Conservation (phyloP, 768 basidiomycete genomes). For the Phanerochaete carnosa region DNA sequence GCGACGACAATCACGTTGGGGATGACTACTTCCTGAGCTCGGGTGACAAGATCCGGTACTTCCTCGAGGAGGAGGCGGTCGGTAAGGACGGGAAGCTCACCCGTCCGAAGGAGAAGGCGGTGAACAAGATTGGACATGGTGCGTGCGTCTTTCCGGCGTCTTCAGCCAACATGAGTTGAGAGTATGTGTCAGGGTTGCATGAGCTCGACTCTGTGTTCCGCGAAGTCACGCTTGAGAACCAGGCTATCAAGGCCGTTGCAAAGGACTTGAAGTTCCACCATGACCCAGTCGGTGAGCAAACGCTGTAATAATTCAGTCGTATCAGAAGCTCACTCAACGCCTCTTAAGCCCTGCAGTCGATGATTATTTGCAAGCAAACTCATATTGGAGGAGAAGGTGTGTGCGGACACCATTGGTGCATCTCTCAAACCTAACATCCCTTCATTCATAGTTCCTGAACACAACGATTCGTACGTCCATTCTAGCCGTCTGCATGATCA, state of each 20-base stretch:
- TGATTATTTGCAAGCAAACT: constrained; percentile 95
- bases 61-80: constrained; percentile 89
- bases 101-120: constrained; percentile 67
- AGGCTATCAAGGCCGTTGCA: constrained; percentile 63
- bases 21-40: constrained; percentile 92
- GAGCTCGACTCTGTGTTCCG: constrained; percentile 81
- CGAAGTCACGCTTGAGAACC: constrained; percentile 77
- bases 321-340: not conserved
- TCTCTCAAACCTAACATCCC: not conserved
- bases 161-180: not conserved
- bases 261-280: constrained; percentile 78
- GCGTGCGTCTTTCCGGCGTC: not conserved
- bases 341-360: constrained; percentile 75
- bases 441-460: constrained; percentile 69
- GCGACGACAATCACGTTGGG: constrained; percentile 73
- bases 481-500: not conserved
- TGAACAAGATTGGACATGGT: constrained; percentile 97
- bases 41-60: constrained; percentile 93
- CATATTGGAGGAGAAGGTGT: constrained; percentile 89
- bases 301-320: not conserved
- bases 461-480: constrained; percentile 84
- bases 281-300: constrained; percentile 68
- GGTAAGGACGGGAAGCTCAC: constrained; percentile 65
- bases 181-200: constrained; percentile 60
- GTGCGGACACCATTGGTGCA: constrained; percentile 2